A percentile compares a stretch with the other conserved stretches of the same genome.
phyloP scores from a whole-genome alignment of 2,329 filamentous ascomycete genomes.

The Fonsecaea monophora region DNA sequence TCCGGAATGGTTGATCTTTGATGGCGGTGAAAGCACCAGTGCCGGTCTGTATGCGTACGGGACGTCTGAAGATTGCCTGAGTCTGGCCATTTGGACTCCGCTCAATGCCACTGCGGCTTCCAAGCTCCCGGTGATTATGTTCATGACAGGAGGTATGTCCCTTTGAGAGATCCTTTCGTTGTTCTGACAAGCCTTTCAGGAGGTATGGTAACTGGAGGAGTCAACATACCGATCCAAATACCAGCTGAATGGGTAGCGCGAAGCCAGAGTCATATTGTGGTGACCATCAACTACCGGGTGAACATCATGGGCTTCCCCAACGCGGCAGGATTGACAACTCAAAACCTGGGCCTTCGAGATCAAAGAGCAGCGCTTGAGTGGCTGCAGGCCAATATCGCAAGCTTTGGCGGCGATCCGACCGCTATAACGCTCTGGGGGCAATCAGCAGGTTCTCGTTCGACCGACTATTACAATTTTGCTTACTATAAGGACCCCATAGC shows the following conservation, averaged over 20 bases:
- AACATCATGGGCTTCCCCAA: constrained; percentile 49
- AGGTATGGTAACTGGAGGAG: constrained; percentile 42
- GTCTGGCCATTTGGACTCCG: constrained; percentile 53
- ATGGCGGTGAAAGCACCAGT: constrained; percentile 38
- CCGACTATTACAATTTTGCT: constrained; percentile 33
- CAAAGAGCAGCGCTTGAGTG: constrained; percentile 58
- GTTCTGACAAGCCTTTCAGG: not conserved
- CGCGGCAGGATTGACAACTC: constrained; percentile 42
- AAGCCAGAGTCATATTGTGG: constrained; percentile 48
- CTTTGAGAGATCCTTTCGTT: not conserved
- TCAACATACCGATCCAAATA: constrained; percentile 51
- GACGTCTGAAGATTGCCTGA: constrained; percentile 53
- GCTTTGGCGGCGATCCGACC: constrained; percentile 59
- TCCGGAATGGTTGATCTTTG: constrained; percentile 16
- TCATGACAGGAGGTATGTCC: constrained; percentile 38
- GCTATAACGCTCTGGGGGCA: constrained; percentile 58
- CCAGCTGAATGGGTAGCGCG: constrained; percentile 50
- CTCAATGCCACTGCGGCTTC: constrained; percentile 31
- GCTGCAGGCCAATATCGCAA: constrained; percentile 57
- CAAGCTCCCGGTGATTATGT: constrained; percentile 39
- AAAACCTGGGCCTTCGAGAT: constrained; percentile 62
- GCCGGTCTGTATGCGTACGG: constrained; percentile 35
- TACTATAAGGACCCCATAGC: constrained; percentile 42
- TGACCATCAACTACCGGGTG: constrained; percentile 52
- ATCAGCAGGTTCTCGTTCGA: constrained; percentile 45